These are phyloP conservation scores for Thalia dealbata DNA, from an alignment of 176 grass and related monocot genomes.

Conservation along the genomic window DNA sequence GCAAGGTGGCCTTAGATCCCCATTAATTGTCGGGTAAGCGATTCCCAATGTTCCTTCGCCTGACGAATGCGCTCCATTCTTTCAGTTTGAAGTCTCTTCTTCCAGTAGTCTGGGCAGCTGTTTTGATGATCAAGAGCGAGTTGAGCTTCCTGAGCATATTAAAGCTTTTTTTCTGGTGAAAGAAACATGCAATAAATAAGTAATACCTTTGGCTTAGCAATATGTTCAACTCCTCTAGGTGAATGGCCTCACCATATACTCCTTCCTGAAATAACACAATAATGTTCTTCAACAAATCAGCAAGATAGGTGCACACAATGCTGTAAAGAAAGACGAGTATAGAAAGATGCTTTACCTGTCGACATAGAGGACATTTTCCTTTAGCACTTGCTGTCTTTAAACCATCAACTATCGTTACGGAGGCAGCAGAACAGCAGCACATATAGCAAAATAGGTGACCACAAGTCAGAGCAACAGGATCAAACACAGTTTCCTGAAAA, in stretches of 20 bases:
- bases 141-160: not conserved
- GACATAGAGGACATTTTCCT: slow-evolving; percentile 73
- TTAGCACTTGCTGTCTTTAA: slow-evolving; percentile 42
- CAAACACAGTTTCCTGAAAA: slow-evolving; percentile 63
- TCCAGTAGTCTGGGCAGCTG: slow-evolving; percentile 81
- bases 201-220: slow-evolving; percentile 52
- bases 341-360: slow-evolving; percentile 29
- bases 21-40: slow-evolving; percentile 51
- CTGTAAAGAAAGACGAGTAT: not conserved
- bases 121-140: not conserved
- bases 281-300: not conserved
- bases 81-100: slow-evolving; percentile 43
- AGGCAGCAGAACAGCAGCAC: slow-evolving; percentile 71
- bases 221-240: slow-evolving; percentile 72
- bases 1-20: slow-evolving; percentile 25
- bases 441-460: slow-evolving; percentile 85
- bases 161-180: not conserved
- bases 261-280: slow-evolving; percentile 30
- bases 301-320: not conserved
- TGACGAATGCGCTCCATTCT: slow-evolving; percentile 51
- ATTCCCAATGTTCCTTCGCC: slow-evolving; percentile 70
- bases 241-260: slow-evolving; percentile 51
- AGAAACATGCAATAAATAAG: not conserved
- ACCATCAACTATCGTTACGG: slow-evolving; percentile 61
- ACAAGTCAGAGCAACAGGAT: slow-evolving; percentile 61